Percentiles rank a stretch among this genome's conserved stretches.
Conservation (phyloP, 257 asterid genomes). For the Striga asiatica region DNA sequence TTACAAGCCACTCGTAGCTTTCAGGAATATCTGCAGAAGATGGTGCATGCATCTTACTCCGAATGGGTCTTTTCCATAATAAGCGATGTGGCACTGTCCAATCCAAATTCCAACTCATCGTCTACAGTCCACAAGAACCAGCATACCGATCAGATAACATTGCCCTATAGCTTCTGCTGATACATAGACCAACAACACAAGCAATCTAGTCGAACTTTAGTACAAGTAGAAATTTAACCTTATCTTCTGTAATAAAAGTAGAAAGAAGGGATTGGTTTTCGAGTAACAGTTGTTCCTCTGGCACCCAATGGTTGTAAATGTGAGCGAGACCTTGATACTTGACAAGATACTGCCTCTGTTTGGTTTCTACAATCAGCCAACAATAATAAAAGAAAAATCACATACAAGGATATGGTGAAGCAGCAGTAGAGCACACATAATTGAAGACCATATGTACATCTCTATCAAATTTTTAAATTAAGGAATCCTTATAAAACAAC, state of each 20-base stretch:
- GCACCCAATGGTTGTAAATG: slow-evolving; percentile 64
- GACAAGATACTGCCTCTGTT: slow-evolving; percentile 66
- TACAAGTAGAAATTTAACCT: slow-evolving; percentile 27
- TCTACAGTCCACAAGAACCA: slow-evolving; percentile 23
- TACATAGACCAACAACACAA: neutral
- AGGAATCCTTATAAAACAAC: too few relatives aligned
- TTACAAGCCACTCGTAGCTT: slow-evolving; percentile 65
- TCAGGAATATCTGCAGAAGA: slow-evolving; percentile 23
- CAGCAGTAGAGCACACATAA: too few relatives aligned
- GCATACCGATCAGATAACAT: neutral
- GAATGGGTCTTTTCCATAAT: slow-evolving; percentile 39
- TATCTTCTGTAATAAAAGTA: slow-evolving; percentile 24
- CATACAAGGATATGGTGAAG: slow-evolving; percentile 1
- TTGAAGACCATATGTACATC: too few relatives aligned
- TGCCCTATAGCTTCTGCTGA: neutral
- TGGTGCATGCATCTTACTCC: slow-evolving; percentile 20
- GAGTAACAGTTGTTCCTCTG: slow-evolving; percentile 36
- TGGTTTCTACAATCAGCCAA: slow-evolving; percentile 33
- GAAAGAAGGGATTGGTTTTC: slow-evolving; percentile 37
- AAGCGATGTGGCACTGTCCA: slow-evolving; percentile 64
- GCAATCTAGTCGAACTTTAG: neutral
- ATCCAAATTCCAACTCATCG: slow-evolving; percentile 40
- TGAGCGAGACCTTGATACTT: slow-evolving; percentile 70
- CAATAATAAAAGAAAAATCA: slow-evolving; percentile 13
- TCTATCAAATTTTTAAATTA: too few relatives aligned